These are phyloP conservation scores for Blepharisma undulans DNA, from an alignment of 169 alveolate genomes.

Conservation along the genomic window DNA sequence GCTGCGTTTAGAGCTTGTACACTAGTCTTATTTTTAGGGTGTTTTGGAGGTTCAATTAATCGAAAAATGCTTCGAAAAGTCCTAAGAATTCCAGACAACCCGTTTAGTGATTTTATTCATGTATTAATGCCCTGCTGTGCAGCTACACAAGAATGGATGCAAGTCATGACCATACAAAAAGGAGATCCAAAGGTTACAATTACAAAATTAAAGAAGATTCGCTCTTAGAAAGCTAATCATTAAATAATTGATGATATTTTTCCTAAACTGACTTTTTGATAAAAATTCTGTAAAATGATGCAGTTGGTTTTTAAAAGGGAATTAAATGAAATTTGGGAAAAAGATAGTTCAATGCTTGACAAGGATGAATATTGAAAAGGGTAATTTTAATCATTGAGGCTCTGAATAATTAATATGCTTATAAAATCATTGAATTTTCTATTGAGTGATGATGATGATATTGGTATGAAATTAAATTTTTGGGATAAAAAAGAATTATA, in stretches of 20 bases:
- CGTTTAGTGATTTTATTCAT: background rate
- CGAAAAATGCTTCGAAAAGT: background rate
- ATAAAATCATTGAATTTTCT: too few relatives aligned
- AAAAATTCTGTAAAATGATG: background rate
- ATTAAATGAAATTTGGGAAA: too few relatives aligned
- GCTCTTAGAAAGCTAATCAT: background rate
- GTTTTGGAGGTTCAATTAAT: background rate
- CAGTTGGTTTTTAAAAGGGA: background rate
- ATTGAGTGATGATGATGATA: too few relatives aligned
- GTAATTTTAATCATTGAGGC: too few relatives aligned
- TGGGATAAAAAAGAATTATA: too few relatives aligned
- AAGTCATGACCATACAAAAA: background rate
- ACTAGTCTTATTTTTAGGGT: background rate
- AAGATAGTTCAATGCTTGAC: too few relatives aligned
- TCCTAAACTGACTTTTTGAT: background rate
- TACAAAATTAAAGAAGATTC: background rate
- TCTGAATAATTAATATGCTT: too few relatives aligned
- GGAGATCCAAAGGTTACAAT: background rate
- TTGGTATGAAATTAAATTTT: too few relatives aligned
- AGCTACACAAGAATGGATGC: background rate
- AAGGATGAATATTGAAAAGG: too few relatives aligned
- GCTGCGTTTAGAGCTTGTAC: background rate
- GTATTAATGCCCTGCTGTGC: background rate
- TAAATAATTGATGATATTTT: background rate
- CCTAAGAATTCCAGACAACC: background rate